Evolutionary conservation across 2,329 filamentous ascomycete species (phyloP).

Genomic region (Phoma herbarum): DNA sequence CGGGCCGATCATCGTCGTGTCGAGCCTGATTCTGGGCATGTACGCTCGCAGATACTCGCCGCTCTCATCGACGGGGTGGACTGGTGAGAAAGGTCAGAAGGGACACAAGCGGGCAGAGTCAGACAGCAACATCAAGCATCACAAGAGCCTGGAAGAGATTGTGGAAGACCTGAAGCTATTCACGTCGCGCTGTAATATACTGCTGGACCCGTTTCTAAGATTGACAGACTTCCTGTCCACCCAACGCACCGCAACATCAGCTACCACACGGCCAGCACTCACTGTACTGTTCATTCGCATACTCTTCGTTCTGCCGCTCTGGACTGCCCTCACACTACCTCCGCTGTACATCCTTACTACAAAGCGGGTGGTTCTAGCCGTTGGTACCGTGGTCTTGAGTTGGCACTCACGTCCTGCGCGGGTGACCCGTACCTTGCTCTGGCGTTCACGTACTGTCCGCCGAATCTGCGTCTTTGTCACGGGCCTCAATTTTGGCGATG

Average conservation of each 20-base stretch:
- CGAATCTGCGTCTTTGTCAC: conserved; percentile 76
- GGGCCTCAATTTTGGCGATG: conserved; percentile 74
- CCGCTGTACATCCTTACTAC: conserved; percentile 87
- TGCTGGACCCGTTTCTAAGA: conserved; percentile 86
- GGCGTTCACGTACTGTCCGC: conserved; percentile 83
- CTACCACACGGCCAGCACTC: conserved; percentile 87
- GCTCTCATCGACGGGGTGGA: conserved; percentile 84
- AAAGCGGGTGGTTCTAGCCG: conserved; percentile 79
- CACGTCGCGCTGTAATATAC: conserved; percentile 88
- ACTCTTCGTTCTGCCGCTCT: conserved; percentile 85
- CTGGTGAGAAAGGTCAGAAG: conserved; percentile 66
- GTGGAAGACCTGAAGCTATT: conserved; percentile 92
- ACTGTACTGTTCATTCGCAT: conserved; percentile 91
- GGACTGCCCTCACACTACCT: conserved; percentile 82
- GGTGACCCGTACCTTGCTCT: conserved; percentile 85
- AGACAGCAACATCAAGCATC: conserved; percentile 75
- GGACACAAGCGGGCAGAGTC: conserved; percentile 60
- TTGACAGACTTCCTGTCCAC: conserved; percentile 94
- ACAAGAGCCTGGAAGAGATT: conserved; percentile 97
- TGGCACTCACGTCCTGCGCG: conserved; percentile 91
- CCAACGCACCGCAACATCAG: conserved; percentile 87
- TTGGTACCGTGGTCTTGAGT: conserved; percentile 86
- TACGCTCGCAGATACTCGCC: conserved; percentile 90
- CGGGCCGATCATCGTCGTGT: conserved; percentile 83
- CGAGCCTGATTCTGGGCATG: conserved; percentile 86